Evolutionary conservation across 371 early-diverging fungal species (phyloP).

Genomic region (Mortierella sp.): DNA sequence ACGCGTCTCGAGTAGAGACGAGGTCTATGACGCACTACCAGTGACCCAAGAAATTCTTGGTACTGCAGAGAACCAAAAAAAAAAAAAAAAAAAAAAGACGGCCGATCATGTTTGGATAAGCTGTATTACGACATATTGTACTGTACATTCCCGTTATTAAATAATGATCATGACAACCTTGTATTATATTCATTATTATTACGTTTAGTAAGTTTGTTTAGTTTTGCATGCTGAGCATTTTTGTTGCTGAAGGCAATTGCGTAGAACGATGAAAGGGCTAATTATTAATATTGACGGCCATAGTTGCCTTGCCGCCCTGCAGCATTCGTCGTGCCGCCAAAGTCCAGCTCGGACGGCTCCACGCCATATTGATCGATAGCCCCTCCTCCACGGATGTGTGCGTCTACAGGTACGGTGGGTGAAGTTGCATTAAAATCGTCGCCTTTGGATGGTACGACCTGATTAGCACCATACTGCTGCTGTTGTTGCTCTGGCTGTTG

Average conservation of each 20-base stretch:
- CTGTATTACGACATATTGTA: too few species aligned
- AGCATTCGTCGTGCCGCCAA: conserved; percentile 17
- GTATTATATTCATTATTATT: too few species aligned
- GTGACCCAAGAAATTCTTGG: too few species aligned
- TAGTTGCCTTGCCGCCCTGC: conserved; percentile 2
- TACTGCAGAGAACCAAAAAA: too few species aligned
- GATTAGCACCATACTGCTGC: neutral
- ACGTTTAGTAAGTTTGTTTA: too few species aligned
- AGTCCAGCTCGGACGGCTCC: conserved; percentile 46
- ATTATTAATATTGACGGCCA: conserved; percentile 6
- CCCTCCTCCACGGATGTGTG: conserved; percentile 5
- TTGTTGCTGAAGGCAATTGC: neutral
- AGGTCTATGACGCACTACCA: too few species aligned
- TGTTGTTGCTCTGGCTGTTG: neutral
- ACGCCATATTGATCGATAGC: conserved; percentile 22
- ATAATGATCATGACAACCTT: too few species aligned
- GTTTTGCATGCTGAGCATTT: neutral
- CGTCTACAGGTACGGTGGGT: conserved; percentile 10
- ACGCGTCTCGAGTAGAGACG: too few species aligned
- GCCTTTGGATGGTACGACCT: neutral
- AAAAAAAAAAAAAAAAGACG: too few species aligned
- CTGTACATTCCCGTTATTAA: too few species aligned
- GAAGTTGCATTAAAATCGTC: neutral
- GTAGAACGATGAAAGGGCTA: too few species aligned
- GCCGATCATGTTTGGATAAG: too few species aligned